These are phyloP conservation scores for Euphorbia lathyris DNA, from an alignment of 345 rosid genomes.

Conservation along the genomic window DNA sequence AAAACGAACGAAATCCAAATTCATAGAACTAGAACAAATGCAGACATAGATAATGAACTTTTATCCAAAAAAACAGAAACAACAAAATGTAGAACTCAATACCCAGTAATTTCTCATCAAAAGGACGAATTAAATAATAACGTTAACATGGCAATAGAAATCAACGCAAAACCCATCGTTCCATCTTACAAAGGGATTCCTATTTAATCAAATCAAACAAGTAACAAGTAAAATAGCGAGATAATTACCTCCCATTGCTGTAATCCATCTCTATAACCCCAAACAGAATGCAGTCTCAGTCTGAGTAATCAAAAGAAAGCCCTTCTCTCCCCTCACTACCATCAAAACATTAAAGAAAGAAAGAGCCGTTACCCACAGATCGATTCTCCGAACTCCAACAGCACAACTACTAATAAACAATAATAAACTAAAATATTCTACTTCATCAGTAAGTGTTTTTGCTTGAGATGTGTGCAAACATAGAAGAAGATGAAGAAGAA, in stretches of 20 bases:
- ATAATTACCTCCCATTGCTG: slow-evolving; percentile 34
- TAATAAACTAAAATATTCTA: background rate
- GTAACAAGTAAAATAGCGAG: background rate
- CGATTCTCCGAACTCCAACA: background rate
- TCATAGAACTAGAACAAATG: background rate
- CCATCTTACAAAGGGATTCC: background rate
- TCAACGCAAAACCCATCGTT: slow-evolving; percentile 13
- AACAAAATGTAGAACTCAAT: background rate
- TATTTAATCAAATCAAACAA: background rate
- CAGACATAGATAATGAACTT: background rate
- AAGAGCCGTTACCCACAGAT: slow-evolving; percentile 34
- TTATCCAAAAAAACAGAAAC: background rate
- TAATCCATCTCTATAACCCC: slow-evolving; percentile 36
- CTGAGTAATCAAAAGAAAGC: background rate
- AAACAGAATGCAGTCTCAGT: background rate
- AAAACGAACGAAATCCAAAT: background rate
- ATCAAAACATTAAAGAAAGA: background rate
- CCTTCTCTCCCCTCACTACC: background rate
- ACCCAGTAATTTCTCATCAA: background rate
- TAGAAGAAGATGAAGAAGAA: too few relatives aligned
- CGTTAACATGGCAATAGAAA: background rate
- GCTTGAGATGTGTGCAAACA: slow-evolving; percentile 29
- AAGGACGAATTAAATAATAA: background rate
- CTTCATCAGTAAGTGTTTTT: background rate
- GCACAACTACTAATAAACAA: background rate